Base-by-base conservation (phyloP, 768 basidiomycete species). In the Chlorophyllum brunneum region DNA sequence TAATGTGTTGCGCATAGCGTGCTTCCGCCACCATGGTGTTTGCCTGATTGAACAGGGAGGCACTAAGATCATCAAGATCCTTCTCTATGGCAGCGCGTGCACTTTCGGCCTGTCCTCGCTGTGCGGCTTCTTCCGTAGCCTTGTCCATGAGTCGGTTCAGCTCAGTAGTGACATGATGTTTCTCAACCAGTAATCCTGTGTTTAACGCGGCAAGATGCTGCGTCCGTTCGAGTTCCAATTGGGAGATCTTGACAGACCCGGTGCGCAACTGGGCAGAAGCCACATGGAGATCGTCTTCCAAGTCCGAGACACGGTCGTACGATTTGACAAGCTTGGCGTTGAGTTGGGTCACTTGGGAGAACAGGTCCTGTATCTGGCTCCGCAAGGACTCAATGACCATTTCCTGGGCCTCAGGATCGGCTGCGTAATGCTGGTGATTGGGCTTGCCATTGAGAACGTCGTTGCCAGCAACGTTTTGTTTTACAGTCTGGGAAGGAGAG, bases 1-100 rank as follows among this genome's bases (percentile, higher is more conserved):
- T 85, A 56, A 75, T 63, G 30, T 74, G 68, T 55, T 65, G 72
- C 3, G 86, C 84, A 54, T 84, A 77, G 13, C 94, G 80, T 18
- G 95, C 95, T 64, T 92, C 88, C 0, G 91, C 92, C n/a, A 98
- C 95, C 97, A 99, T 99, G 5, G 79, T 85, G 65, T 99, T 98
- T 5, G 95, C 95, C 69, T 97, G 88, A 46, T 82, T 80, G 62
- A 99, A 99, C 15, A 99, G 73, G 42, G 73, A 80, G 13, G 93
- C 92, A 56, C 93, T 93, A 55, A 99, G 83, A 66, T 95, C 92
- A 64, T 97, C 94, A 45, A 99, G 74, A 56, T 99, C 95, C 70
- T 87, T 83, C 73, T 99, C 95, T 45, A 99, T 95, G 57, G 82
- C 83, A 0, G 65, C 72, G 29, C 86, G 80, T 4, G 92, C 93